Evolutionary conservation across 2,329 filamentous ascomycete genomes (phyloP), one percentile per base, ranked within the genome.

Genomic region (Pseudocercospora vitis): DNA sequence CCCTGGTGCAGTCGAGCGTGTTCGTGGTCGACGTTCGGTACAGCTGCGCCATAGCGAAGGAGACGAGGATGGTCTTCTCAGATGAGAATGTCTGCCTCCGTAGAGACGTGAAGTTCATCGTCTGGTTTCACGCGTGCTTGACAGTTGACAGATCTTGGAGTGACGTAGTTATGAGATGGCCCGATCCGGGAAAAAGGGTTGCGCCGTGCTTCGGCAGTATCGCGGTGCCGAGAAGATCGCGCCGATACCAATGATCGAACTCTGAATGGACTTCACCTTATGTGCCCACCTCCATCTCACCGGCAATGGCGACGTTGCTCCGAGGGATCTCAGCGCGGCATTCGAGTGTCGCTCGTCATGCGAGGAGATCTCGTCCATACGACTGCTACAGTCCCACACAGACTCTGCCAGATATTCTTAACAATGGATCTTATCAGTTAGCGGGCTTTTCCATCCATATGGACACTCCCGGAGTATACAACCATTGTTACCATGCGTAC

Each of bases 1-100:
- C 3, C 65, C 65, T 16, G 46, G 33, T 6, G 44, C 57, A 14
- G 7, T 63, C 2, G 56, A 63, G 23, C 16, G 49, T 4, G 7
- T 57, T 8, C 51, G 56, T 33, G 24, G 50, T 11, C 56, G 63
- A 11, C 46, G 53, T 12, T 55, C 54, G 19, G 56, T 65, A 16
- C 58, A 55, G 29, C 50, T 65, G 19, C 7, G 53, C 16, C 47
- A 52, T 28, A 53, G 59, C 28, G 23, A 37, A 23, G 55, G 56
- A 46, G 46, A 57, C 40, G 52, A 55, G 4, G 51, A 58, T 32
- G 51, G 47, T 11, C 21, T 60, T 28, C 47, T 63, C 9, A 42
- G 50, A n/a, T 46, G 35, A 52, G 45, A 7, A 24, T 26, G 42
- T 16, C n/a, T n/a, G n/a, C n/a, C n/a, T n/a, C n/a, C n/a, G n/a